Base-by-base conservation (phyloP, 768 basidiomycete species). In the Tricholoma terreum region DNA sequence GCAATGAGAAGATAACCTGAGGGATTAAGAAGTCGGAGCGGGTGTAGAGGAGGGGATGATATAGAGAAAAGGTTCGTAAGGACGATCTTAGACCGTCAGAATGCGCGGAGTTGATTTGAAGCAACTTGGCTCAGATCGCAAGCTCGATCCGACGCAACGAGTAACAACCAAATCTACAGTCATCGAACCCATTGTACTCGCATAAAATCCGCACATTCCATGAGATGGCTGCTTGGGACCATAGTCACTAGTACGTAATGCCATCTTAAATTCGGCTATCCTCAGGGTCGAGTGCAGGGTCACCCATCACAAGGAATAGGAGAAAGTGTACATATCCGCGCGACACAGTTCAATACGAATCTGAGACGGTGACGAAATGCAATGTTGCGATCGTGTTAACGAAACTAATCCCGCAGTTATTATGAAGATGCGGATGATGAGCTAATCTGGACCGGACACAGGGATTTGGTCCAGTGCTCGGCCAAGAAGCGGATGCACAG, bases 41-140 rank as follows among this genome's bases (percentile, higher is more conserved):
- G 30, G 52, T 38, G 27, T 53, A 27, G 15, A 22, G 36, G 52
- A 53, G 27, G 36, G 43, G 14, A 31, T 55, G 46, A 55, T 55
- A 55, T 31, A 21, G 50, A 48, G 45, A 48, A 48, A 22, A 19
- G 22, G 22, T 48, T 19, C 30, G 14, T 17, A 15, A 21, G 38
- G 22, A 51, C 19, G 27, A 52, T 54, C 54, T 54, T 15, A 52
- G 53, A 54, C 53, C 17, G 42, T 10, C 15, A 15, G 36, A 33
- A 36, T 15, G 36, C 38, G 52, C 52, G 38, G 52, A 53, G 38
- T 42, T 42, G 14, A 36, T 27, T 40, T 27, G 24, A 6, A 27
- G 24, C 24, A 6, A 27, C 24, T 52, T 40, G 17, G 17, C 50
- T 21, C 5, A 10, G 42, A 43, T 43, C 42, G 19, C 9, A 27